Evolutionary conservation across 2,329 filamentous ascomycete species (phyloP).

Genomic region (Colletotrichum sp.): DNA sequence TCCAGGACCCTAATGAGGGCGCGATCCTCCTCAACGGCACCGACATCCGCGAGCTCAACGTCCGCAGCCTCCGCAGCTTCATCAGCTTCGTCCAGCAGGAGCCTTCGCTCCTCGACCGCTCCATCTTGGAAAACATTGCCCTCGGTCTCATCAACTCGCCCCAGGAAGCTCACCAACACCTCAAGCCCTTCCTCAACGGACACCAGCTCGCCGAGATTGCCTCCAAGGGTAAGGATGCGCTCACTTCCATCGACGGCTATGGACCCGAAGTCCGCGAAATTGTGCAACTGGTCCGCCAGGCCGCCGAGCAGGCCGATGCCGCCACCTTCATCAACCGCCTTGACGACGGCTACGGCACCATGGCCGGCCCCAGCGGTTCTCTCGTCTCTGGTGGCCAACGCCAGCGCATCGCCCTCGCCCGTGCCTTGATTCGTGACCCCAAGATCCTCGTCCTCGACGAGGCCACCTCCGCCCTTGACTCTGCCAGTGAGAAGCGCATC

Average conservation of each 20-base stretch:
- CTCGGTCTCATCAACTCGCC: slow-evolving; percentile 44
- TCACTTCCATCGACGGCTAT: slow-evolving; percentile 23
- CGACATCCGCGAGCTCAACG: slow-evolving; percentile 40
- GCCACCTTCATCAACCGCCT: slow-evolving; percentile 52
- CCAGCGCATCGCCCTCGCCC: slow-evolving; percentile 55
- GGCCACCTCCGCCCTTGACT: slow-evolving; percentile 57
- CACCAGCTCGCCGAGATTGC: slow-evolving; percentile 51
- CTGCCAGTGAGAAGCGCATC: slow-evolving; percentile 51
- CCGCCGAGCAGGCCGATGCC: slow-evolving; percentile 61
- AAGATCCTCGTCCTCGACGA: slow-evolving; percentile 57
- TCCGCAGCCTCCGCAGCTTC: slow-evolving; percentile 33
- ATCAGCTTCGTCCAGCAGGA: slow-evolving; percentile 39
- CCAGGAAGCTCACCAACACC: slow-evolving; percentile 32
- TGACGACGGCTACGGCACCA: slow-evolving; percentile 51
- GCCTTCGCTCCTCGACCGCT: slow-evolving; percentile 34
- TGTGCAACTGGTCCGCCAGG: slow-evolving; percentile 45
- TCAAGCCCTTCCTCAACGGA: slow-evolving; percentile 45
- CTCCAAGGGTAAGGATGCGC: slow-evolving; percentile 27
- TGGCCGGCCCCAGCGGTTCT: slow-evolving; percentile 50
- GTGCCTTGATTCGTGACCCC: slow-evolving; percentile 54
- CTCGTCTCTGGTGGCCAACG: slow-evolving; percentile 58
- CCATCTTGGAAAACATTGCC: slow-evolving; percentile 47
- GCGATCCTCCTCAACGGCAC: slow-evolving; percentile 40
- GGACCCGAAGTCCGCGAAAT: slow-evolving; percentile 43
- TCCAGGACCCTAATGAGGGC: slow-evolving; percentile 51